Evolutionary conservation across 2,329 filamentous ascomycete genomes (phyloP).

Genomic region (Arthroderma uncinatum): DNA sequence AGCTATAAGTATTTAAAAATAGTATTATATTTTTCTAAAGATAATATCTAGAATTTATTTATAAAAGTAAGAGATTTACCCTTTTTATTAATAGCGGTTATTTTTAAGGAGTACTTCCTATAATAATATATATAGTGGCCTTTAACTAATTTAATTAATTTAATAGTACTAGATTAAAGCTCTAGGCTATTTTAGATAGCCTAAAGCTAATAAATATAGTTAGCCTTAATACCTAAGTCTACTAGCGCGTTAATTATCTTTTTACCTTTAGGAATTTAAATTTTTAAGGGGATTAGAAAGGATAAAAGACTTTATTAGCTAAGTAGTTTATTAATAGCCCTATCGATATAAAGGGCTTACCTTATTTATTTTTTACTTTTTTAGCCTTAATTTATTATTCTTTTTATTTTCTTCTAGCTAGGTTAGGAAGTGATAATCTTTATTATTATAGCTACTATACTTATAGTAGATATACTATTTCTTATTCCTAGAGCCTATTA

Average conservation of each 20-base stretch:
- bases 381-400: not conserved
- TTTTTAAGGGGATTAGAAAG: not conserved
- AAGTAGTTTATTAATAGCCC: not conserved
- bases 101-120: not conserved
- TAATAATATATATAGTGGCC: not conserved
- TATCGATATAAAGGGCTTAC: not conserved
- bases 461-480: not conserved
- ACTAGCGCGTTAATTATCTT: not conserved
- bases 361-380: not conserved
- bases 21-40: not conserved
- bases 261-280: not conserved
- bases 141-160: not conserved
- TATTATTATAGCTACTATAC: not conserved
- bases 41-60: not conserved
- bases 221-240: not conserved
- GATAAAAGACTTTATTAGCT: not conserved
- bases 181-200: not conserved
- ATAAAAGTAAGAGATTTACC: not conserved
- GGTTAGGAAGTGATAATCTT: not conserved
- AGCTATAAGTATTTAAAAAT: not conserved
- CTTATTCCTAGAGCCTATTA: not conserved
- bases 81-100: not conserved
- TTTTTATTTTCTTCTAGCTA: not conserved
- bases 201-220: not conserved
- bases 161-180: not conserved